Base-by-base conservation (phyloP, 495 filamentous ascomycete species). In the Platismatia glauca region DNA sequence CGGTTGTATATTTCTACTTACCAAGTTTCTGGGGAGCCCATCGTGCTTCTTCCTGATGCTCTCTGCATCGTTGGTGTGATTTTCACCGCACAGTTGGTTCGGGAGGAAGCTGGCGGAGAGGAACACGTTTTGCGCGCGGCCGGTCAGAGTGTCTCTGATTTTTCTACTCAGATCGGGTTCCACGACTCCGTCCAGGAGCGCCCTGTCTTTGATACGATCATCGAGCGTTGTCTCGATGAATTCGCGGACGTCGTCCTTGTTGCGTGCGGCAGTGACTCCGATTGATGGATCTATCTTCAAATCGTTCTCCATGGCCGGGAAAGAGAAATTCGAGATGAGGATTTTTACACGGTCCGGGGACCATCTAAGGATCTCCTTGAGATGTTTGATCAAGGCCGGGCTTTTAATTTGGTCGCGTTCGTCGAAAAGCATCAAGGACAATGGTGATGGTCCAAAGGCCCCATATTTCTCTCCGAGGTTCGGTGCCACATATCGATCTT, bases 261-360 rank as follows among this genome's bases (percentile, higher is more conserved):
- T 67, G 57, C 63, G 64, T 20, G 64, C 65, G 22, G n/a, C 53
- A 13, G 48, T 67, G 11, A 67, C 65, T 53, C 53, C 62, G 35
- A 64, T 64, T 27, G 65, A 59, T 20, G 52, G 31, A 33, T 55
- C 57, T 8, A 57, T 16, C 13, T 24, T 52, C 8, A 67, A 16
- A 13, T 64, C 46, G 27, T 64, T 50, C 43, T 67, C 65, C 38
- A 67, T 67, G 16, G 65, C 65, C 7, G 65, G 65, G 39, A 67
- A 64, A 22, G 62, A 48, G 15, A 61, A 56, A 15, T 61, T 67
- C n/a, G 65, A 67, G 20, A 67, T 64, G 39, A 67, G 64, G 15
- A 64, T 50, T 15, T 67, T 63, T 7, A 67, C 48, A 11, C 37
- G 59, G n/a, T 50, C 34, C 20, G 61, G 56, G 34, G 53, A 55